phyloP scores from a whole-genome alignment of 2,329 filamentous ascomycete genomes.

The Blastomyces percursus region DNA sequence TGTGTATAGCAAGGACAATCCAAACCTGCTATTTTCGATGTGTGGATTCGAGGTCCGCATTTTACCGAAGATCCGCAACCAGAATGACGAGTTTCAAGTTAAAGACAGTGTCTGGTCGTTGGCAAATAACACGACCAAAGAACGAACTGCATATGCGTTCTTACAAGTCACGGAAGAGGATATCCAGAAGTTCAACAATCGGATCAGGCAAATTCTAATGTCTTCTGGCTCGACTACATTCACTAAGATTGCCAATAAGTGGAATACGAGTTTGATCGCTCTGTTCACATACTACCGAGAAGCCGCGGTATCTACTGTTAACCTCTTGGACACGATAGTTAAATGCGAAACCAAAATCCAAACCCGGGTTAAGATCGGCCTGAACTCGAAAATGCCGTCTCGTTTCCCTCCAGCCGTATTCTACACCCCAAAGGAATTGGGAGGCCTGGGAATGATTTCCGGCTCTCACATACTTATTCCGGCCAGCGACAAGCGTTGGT shows the following conservation, averaged over 20 bases:
- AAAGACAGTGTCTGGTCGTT: constrained; percentile 98
- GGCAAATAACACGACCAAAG: constrained; percentile 92
- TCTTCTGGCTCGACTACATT: constrained; percentile 98
- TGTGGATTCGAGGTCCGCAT: constrained; percentile 95
- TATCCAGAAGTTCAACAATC: constrained; percentile 97
- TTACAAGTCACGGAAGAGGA: constrained; percentile 96
- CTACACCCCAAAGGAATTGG: constrained; percentile 95
- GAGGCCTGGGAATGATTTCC: constrained; percentile 97
- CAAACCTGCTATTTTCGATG: constrained; percentile 96
- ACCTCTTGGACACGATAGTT: constrained; percentile 90
- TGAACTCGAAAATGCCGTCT: constrained; percentile 99
- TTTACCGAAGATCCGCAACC: constrained; percentile 84
- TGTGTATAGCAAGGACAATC: constrained; percentile 96
- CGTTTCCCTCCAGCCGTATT: constrained; percentile 97
- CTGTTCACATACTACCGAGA: constrained; percentile 98
- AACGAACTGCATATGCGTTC: constrained; percentile 94
- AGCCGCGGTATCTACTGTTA: constrained; percentile 89
- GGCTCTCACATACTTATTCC: constrained; percentile 97
- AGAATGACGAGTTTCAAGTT: constrained; percentile 91
- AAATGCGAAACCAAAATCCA: constrained; percentile 99
- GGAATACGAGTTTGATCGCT: constrained; percentile 95
- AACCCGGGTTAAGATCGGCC: constrained; percentile 93
- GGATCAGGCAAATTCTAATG: constrained; percentile 97
- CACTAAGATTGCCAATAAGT: constrained; percentile 99
- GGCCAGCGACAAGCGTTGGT: constrained; percentile 95